A percentile compares a stretch with the other conserved stretches of the same genome.
These are phyloP conservation scores for Xeromyces bisporus DNA, from an alignment of 495 filamentous ascomycete species.

Conservation along the genomic window DNA sequence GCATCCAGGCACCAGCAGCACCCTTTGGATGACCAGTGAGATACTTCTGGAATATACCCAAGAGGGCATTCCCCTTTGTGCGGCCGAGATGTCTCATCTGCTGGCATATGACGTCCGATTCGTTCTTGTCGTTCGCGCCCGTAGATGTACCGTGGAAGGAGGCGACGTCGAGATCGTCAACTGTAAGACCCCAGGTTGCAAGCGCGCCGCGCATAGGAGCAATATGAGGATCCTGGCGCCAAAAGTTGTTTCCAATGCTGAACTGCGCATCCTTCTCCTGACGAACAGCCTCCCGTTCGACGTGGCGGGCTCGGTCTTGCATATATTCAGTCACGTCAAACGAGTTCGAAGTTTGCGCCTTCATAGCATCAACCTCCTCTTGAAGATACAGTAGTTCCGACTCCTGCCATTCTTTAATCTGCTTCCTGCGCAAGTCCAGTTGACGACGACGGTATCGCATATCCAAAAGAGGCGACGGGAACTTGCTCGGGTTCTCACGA, in stretches of 20 bases:
- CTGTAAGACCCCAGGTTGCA: slow-evolving; percentile 93
- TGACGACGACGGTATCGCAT: slow-evolving; percentile 94
- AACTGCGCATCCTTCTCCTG: slow-evolving; percentile 84
- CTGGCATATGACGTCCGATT: slow-evolving; percentile 93
- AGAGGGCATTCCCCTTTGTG: slow-evolving; percentile 83
- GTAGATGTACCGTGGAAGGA: slow-evolving; percentile 99
- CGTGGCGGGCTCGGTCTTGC: slow-evolving; percentile 67
- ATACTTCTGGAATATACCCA: slow-evolving; percentile 99
- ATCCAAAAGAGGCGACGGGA: slow-evolving; percentile 86
- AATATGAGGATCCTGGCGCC: slow-evolving; percentile 86
- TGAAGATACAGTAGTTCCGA: slow-evolving; percentile 84
- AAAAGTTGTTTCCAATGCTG: slow-evolving; percentile 94
- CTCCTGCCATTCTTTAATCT: slow-evolving; percentile 93
- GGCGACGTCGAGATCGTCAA: slow-evolving; percentile 86
- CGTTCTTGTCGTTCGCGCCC: slow-evolving; percentile 98
- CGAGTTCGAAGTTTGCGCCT: slow-evolving; percentile 46
- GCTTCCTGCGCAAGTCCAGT: slow-evolving; percentile 75
- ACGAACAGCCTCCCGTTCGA: slow-evolving; percentile 71
- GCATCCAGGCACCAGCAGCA: slow-evolving; percentile 98
- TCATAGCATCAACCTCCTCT: slow-evolving; percentile 81
- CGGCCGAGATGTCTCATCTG: slow-evolving; percentile 91
- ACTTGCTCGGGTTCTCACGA: slow-evolving; percentile 75
- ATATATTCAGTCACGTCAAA: slow-evolving; percentile 75
- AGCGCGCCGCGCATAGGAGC: slow-evolving; percentile 88
- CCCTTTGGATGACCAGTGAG: slow-evolving; percentile 98